These are phyloP conservation scores for Filobasidium uniguttulatum DNA, from an alignment of 1,284 basidiomycete genomes.

Conservation along the genomic window DNA sequence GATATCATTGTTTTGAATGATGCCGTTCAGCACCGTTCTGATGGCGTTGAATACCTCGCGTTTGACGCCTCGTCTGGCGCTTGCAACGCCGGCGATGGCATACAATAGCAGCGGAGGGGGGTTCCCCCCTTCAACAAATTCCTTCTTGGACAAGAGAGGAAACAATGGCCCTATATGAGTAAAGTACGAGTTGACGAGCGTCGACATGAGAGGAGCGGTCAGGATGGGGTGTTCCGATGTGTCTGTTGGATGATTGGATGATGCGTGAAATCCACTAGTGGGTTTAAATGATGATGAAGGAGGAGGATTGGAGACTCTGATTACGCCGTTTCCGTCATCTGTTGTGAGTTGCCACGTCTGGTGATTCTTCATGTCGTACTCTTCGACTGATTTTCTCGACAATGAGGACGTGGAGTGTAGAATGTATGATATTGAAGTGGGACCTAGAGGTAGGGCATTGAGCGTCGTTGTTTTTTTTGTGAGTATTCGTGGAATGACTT, in stretches of 20 bases:
- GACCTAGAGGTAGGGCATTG: constrained; percentile 43
- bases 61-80: constrained; percentile 68
- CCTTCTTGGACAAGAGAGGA: constrained; percentile 71
- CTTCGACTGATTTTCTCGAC: constrained; percentile 66
- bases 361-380: constrained; percentile 70
- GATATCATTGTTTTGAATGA: constrained; percentile 80
- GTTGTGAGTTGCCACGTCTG: constrained; percentile 69
- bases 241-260: constrained; percentile 18
- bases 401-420: constrained; percentile 77
- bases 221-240: constrained; percentile 29
- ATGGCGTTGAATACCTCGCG: constrained; percentile 71
- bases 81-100: constrained; percentile 80
- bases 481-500: neutral
- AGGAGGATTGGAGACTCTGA: constrained; percentile 59
- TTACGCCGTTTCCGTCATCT: constrained; percentile 66
- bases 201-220: constrained; percentile 57
- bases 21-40: constrained; percentile 64
- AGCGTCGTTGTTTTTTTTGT: neutral
- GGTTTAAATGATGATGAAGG: constrained; percentile 6
- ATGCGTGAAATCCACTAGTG: constrained; percentile 19
- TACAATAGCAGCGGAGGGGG: constrained; percentile 57
- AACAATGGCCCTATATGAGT: constrained; percentile 67
- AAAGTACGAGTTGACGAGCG: constrained; percentile 83
- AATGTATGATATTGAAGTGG: constrained; percentile 70
- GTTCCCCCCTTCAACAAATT: constrained; percentile 51